Evolutionary conservation across 208 protist species (phyloP), one percentile per base, ranked within the genome.

Genomic region (Trypanosoma scelopori): DNA sequence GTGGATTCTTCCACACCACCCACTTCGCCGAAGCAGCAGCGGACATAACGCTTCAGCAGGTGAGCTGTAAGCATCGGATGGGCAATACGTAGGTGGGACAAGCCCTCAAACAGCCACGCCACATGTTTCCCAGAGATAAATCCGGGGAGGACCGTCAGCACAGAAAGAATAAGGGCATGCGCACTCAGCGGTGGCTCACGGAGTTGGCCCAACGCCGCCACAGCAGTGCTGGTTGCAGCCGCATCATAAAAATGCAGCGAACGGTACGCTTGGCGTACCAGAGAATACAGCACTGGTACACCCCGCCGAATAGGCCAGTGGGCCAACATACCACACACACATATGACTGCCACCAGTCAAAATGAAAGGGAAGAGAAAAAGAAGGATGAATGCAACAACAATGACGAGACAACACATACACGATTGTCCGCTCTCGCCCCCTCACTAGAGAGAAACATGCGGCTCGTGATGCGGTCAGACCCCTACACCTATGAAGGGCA

Each of bases 21-120:
- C 20, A 12, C 16, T 15, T 51, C 37, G 2, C 15, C 41, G 51
- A 55, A 72, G 27, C 39, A 66, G 53, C 66, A 62, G 20, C 73
- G 73, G 32, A 78, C 32, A 63, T 76, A 76, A 22, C 52, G 15
- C 35, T 81, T 70, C 5, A 87, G 55, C 7, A 87, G 18, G 65
- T 84, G 67, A 0, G 82, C 74, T 0, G 75, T 84, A 2, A 82
- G 55, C 69, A 84, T 71, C 12, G 42, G 15, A 23, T 80, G 78
- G 16, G 63, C 65, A 6, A 82, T 35, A 9, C 35, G 56, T 11
- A 87, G 53, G 6, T 47, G 30, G 1, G 82, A 84, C 15, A 87
- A 59, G 9, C 77, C 78, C n/a, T 70, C 49, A 18, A 84, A 58
- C 12, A 80, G 55, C 27, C 37, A 47, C 9, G 68, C 56, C 18